These are phyloP conservation scores for Coelastrella sp. DNA, from an alignment of 139 green algal genomes.

Conservation along the genomic window DNA sequence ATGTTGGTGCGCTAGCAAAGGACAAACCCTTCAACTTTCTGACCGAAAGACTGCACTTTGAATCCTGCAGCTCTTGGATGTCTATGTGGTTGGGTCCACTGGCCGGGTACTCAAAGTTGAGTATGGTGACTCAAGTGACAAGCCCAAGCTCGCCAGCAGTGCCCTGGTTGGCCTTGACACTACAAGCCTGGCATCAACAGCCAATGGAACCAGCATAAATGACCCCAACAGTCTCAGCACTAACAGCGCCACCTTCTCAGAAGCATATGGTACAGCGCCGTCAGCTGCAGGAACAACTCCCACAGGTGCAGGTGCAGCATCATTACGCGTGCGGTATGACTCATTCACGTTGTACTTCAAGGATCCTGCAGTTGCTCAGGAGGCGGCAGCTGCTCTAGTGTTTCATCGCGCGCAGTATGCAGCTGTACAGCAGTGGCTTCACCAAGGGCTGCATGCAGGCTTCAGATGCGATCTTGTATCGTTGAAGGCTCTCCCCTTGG, in stretches of 20 bases:
- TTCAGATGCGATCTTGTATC: slow-evolving; percentile 15
- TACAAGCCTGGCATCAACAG: not conserved
- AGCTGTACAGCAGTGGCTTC: slow-evolving; percentile 32
- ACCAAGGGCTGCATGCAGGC: slow-evolving; percentile 23
- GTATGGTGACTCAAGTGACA: slow-evolving; percentile 25
- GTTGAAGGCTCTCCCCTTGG: not conserved
- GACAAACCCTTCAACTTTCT: no score
- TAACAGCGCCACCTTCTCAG: not conserved
- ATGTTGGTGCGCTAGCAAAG: not conserved
- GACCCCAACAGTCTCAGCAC: not conserved
- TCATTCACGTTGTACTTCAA: slow-evolving; percentile 12
- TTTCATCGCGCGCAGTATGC: slow-evolving; percentile 26
- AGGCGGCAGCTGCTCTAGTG: slow-evolving; percentile 20
- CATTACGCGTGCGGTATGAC: not conserved
- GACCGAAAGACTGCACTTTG: no score
- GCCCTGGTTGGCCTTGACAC: not conserved
- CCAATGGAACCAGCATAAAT: not conserved
- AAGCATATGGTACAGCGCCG: not conserved
- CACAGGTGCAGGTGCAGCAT: not conserved
- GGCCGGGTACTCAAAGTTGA: slow-evolving; percentile 18
- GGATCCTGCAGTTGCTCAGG: not conserved
- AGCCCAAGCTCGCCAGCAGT: slow-evolving; percentile 4
- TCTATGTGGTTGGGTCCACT: not conserved
- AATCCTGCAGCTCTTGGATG: slow-evolving; percentile 21
- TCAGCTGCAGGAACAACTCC: not conserved